Conservation (phyloP, 2,329 filamentous ascomycete genomes). For the Aschersonia sp. region DNA sequence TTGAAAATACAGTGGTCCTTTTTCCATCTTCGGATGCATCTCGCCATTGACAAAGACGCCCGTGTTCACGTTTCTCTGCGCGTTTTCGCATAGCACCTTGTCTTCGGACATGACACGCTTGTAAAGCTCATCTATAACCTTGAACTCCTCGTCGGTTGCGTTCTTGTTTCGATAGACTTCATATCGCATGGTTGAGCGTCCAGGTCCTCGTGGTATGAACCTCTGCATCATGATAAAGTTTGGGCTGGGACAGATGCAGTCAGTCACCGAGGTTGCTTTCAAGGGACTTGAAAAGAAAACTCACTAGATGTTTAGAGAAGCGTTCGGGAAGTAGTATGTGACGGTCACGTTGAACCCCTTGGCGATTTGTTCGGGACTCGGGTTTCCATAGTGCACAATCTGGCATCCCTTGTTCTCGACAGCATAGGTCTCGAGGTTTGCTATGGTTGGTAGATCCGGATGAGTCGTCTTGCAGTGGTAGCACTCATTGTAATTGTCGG, state of each 20-base stretch:
- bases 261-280: too few species aligned
- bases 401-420: constrained; percentile 32
- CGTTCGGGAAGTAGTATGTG: constrained; percentile 36
- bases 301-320: constrained; percentile 35
- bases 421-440: constrained; percentile 40
- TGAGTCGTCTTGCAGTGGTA: constrained; percentile 49
- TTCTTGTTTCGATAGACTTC: constrained; percentile 49
- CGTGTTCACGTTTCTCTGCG: constrained; percentile 46
- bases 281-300: constrained; percentile 8
- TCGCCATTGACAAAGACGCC: constrained; percentile 49
- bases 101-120: constrained; percentile 51
- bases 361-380: constrained; percentile 31
- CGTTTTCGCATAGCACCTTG: constrained; percentile 43
- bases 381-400: constrained; percentile 34
- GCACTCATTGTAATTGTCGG: constrained; percentile 53
- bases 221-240: constrained; percentile 51
- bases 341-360: constrained; percentile 28
- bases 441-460: constrained; percentile 40
- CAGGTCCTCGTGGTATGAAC: constrained; percentile 40
- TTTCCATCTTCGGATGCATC: constrained; percentile 46
- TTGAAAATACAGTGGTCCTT: constrained; percentile 44
- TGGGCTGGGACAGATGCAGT: constrained; percentile 18
- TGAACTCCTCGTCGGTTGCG: constrained; percentile 43
- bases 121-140: constrained; percentile 42
- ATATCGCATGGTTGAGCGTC: constrained; percentile 41